A percentile compares a stretch with the other conserved stretches of the same genome.
Evolutionary conservation across 108 stramenopile species (phyloP).

Genomic region (Phaeodactylum tricornutum): DNA sequence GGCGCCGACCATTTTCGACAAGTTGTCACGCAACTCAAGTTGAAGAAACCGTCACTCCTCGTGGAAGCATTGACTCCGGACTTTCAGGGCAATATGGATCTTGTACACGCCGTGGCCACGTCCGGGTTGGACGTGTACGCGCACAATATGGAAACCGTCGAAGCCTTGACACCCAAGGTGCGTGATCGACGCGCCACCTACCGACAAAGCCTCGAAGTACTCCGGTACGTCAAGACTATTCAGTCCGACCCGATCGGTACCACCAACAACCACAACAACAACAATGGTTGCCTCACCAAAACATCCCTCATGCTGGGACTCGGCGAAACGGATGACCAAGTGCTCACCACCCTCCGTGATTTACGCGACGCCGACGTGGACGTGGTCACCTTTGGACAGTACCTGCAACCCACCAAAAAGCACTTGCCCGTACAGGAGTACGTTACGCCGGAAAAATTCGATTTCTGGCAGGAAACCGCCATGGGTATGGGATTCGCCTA

Average conservation of each 20-base stretch:
- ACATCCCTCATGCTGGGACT: conserved; percentile 96
- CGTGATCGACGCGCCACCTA: conserved; percentile 92
- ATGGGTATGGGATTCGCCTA: conserved; percentile 96
- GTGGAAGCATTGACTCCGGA: conserved; percentile 98
- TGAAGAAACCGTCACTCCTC: conserved; percentile 76
- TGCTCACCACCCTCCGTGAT: conserved; percentile 92
- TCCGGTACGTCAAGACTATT: conserved; percentile 82
- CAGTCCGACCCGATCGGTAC: too few relatives aligned
- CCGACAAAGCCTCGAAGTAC: conserved; percentile 77
- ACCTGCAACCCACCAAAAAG: conserved; percentile 91
- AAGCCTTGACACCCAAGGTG: conserved; percentile 81
- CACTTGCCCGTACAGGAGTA: conserved; percentile 95
- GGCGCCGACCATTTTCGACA: conserved; percentile 93
- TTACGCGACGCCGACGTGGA: conserved; percentile 86
- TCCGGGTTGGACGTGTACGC: conserved; percentile 98
- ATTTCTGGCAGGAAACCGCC: conserved; percentile 57
- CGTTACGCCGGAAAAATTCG: conserved; percentile 93
- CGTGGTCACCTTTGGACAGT: conserved; percentile 98
- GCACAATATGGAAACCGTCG: conserved; percentile 99
- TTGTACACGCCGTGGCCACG: conserved; percentile 75
- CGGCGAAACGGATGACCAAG: conserved; percentile 97
- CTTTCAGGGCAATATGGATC: conserved; percentile 76
- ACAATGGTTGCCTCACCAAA: conserved; percentile 79
- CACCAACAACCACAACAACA: too few relatives aligned
- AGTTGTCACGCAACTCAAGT: conserved; percentile 89